These are phyloP conservation scores for Verticillium nubilum DNA, from an alignment of 2,329 filamentous ascomycete species.

Conservation along the genomic window DNA sequence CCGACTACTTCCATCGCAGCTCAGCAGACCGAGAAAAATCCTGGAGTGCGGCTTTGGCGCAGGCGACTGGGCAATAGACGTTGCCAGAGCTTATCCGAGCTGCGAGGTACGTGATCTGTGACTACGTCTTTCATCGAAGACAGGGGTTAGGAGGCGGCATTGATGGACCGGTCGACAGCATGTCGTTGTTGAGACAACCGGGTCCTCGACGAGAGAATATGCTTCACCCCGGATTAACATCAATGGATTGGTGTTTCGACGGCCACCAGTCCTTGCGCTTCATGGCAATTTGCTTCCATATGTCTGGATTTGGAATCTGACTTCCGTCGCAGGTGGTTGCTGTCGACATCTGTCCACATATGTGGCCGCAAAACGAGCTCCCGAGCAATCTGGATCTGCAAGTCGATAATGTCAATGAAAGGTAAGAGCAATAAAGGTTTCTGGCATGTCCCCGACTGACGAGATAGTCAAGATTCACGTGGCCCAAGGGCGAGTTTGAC, in stretches of 20 bases:
- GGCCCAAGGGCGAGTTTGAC: constrained; percentile 68
- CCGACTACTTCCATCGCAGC: constrained; percentile 64
- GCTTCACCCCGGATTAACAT: too few species aligned
- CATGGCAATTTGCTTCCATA: not conserved
- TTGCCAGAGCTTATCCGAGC: constrained; percentile 57
- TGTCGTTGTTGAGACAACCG: constrained; percentile 12
- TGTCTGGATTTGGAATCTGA: constrained; percentile 6
- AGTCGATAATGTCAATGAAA: constrained; percentile 65
- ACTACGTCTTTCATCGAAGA: not conserved
- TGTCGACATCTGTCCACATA: constrained; percentile 66
- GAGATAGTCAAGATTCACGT: constrained; percentile 49
- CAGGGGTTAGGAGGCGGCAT: not conserved
- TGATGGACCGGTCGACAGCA: too few species aligned
- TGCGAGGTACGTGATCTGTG: constrained; percentile 50
- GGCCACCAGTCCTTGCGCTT: not conserved
- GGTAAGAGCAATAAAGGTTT: constrained; percentile 30
- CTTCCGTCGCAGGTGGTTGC: constrained; percentile 54
- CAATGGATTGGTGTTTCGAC: not conserved
- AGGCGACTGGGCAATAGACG: constrained; percentile 65
- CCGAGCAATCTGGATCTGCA: constrained; percentile 66
- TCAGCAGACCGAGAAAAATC: constrained; percentile 50
- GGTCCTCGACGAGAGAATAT: too few species aligned
- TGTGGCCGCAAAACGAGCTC: constrained; percentile 53
- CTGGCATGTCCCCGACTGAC: not conserved
- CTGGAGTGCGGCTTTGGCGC: constrained; percentile 70